Percentiles rank a stretch among this genome's conserved stretches.
Conservation (phyloP, 345 rosid species). For the rapeseed (Brassica napus) region DNA sequence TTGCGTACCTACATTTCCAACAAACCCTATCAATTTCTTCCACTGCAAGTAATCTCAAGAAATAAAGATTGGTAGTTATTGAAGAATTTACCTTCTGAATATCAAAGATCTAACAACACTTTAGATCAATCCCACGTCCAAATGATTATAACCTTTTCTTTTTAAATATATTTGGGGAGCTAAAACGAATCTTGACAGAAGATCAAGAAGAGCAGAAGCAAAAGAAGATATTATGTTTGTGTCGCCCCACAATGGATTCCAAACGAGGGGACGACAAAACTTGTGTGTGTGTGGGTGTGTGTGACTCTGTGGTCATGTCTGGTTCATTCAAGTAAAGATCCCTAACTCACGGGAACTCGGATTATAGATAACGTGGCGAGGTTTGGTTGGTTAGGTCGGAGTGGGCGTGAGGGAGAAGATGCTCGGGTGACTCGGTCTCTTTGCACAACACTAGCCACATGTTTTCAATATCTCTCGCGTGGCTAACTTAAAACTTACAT, state of each 20-base stretch:
- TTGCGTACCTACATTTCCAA: background rate
- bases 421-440: constrained; percentile 41
- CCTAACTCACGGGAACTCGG: constrained; percentile 39
- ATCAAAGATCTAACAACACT: constrained; percentile 3
- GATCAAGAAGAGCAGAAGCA: constrained; percentile 21
- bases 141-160: constrained; percentile 15
- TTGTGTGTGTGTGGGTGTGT: background rate
- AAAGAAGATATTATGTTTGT: constrained; percentile 28
- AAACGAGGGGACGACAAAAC: constrained; percentile 40
- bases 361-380: constrained; percentile 29
- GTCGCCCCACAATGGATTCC: constrained; percentile 42
- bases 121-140: constrained; percentile 5
- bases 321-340: constrained; percentile 40
- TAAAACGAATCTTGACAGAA: constrained; percentile 14
- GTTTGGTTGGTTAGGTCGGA: constrained; percentile 35
- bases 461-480: constrained; percentile 16
- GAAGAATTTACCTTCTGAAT: background rate
- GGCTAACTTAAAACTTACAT: constrained; percentile 20
- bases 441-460: constrained; percentile 32
- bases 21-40: constrained; percentile 10
- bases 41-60: constrained; percentile 19
- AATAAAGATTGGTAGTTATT: background rate
- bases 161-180: background rate
- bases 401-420: constrained; percentile 22
- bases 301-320: constrained; percentile 32